Percentiles rank a stretch among this genome's conserved stretches.
These are phyloP conservation scores for Penicillium brevicompactum DNA, from an alignment of 2,329 filamentous ascomycete genomes.

Conservation along the genomic window DNA sequence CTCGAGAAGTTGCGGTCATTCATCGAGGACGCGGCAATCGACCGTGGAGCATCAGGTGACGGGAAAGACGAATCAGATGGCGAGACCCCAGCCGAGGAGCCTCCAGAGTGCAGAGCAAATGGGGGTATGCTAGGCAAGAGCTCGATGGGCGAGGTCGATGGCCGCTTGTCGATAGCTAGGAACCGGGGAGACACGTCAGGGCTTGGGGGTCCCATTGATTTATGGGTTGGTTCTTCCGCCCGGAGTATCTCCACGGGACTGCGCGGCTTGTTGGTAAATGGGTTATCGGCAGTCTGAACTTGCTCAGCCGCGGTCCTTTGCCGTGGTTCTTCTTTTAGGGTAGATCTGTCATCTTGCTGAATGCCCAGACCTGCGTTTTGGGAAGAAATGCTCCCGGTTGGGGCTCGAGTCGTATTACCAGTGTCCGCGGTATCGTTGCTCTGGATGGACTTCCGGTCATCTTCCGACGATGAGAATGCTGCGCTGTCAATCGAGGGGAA, in stretches of 20 bases:
- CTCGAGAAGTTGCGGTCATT: slow-evolving; percentile 44
- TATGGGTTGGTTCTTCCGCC: slow-evolving; percentile 31
- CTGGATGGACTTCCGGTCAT: slow-evolving; percentile 25
- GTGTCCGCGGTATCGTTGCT: slow-evolving; percentile 31
- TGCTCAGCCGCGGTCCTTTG: slow-evolving; percentile 13
- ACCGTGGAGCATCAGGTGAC: slow-evolving; percentile 48
- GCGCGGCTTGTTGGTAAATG: slow-evolving; percentile 24
- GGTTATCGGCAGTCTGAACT: slow-evolving; percentile 21
- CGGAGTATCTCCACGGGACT: slow-evolving; percentile 34
- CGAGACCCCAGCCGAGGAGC: slow-evolving; percentile 33
- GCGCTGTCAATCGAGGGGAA: slow-evolving; percentile 6
- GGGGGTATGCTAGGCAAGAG: slow-evolving; percentile 42
- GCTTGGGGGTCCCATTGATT: slow-evolving; percentile 29
- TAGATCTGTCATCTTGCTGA: slow-evolving; percentile 18
- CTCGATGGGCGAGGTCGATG: slow-evolving; percentile 46
- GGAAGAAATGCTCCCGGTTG: slow-evolving; percentile 10
- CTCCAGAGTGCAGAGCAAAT: slow-evolving; percentile 41
- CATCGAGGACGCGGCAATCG: slow-evolving; percentile 44
- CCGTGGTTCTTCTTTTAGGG: neutral
- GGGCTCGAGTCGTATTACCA: slow-evolving; percentile 22
- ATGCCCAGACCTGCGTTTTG: slow-evolving; percentile 34
- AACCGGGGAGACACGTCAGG: slow-evolving; percentile 42
- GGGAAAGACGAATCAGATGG: slow-evolving; percentile 47
- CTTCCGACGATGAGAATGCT: slow-evolving; percentile 8
- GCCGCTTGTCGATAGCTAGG: slow-evolving; percentile 41